Base-by-base conservation (phyloP, 2,329 filamentous ascomycete genomes). In the Hymenoscyphus scutula region DNA sequence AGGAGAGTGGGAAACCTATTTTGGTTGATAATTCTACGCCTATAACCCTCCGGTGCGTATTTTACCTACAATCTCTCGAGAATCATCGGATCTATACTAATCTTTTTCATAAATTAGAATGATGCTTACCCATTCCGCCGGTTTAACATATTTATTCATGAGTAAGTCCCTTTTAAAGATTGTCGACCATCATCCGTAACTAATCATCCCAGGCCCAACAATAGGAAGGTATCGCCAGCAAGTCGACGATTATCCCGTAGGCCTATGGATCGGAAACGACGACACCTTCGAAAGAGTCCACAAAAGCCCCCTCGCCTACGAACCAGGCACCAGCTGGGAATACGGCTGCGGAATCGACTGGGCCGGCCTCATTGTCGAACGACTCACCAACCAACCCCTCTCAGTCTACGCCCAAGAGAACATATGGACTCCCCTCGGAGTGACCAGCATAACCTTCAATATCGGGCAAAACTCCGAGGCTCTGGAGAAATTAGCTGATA, bases 321-420 rank as follows among this genome's bases (percentile, higher is more conserved):
- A 89, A 66, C 87, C 88, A 0, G 87, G 87, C 0, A 79, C 81
- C 27, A 77, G 76, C 2, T 90, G 84, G 83, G 79, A 84, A 62
- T 89, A 89, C 25, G 79, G 82, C 1, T 76, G 76, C 6, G 73
- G 73, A 11, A 74, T 85, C 7, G 83, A 85, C 68, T 86, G 82
- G 82, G 83, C 80, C 0, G 83, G 83, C 1, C 69, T 82, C 2
- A 75, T 78, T 0, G 69, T 85, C 0, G 78, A 84, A 67, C 77
- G 83, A 10, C 62, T 69, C 53, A 63, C 63, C n/a, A 53, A 30
- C 34, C 62, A 64, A 0, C 62, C 64, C 3, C 61, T 72, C 1
- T 67, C 71, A 48, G 58, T 45, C 6, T 85, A 84, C 64, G 67
- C 84, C 17, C 76, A 80, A 57, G 73, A 77, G 56, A 70, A 83